Evolutionary conservation across 1,139 yeast species (phyloP), one percentile per base, ranked within the genome.

Genomic region (Debaryomyces coudertii): DNA sequence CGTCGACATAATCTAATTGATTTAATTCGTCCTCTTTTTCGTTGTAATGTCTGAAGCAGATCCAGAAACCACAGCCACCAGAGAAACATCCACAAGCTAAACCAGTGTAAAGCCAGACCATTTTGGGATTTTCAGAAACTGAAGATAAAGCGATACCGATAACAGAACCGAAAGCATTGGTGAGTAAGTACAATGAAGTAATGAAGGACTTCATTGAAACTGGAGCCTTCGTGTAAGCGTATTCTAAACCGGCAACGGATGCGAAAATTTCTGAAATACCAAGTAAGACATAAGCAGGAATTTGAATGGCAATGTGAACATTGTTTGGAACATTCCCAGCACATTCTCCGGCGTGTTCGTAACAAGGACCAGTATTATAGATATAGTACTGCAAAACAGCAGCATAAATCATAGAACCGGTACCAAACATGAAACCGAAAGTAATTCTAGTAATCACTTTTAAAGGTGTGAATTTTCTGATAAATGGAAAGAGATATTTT

Each of bases 291-390:
- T 83, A 83, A 11, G 86, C 85, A 24, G 87, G 87, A 14, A 81
- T 70, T 65, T 83, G 88, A 40, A 80, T 65, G 41, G 85, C 86
- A 52, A 83, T 81, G 60, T 82, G 85, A 46, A 83, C 66, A 38
- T 69, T 65, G 62, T 81, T 80, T 46, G 84, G 83, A 33, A 68
- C 61, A 39, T 55, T 58, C 16, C 63, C 61, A 29, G 53, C 61
- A 62, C 76, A 68, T 27, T 53, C 53, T 55, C 60, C 62, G 36
- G 95, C 92, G 45, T 60, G 54, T 50, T 83, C 80, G 56, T 83
- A 89, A 77, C 96, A 89, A 48, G 95, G 93, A 18, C 90, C 90
- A 6, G 87, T 73, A 40, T 68, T 62, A 70, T 90, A 90, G 52
- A 90, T 83, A 60, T 72, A 73, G 61, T 83, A 81, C 69, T 90